Percentiles rank a stretch among this genome's conserved stretches.
phyloP scores from a whole-genome alignment of 129 eudicot species.

The Flaveria linearis region DNA sequence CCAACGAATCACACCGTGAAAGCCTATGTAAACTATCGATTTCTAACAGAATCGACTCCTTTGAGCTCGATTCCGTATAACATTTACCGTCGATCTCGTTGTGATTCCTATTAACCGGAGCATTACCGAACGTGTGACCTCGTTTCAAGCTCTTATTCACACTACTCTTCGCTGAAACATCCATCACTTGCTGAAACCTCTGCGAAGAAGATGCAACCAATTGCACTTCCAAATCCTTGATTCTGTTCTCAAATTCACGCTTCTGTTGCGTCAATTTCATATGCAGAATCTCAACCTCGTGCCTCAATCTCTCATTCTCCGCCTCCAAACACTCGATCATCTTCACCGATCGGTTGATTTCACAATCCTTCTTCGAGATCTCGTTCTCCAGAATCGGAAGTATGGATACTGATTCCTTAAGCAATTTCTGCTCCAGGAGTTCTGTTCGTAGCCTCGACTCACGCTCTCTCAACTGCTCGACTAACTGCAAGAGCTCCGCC shows the following conservation, averaged over 20 bases:
- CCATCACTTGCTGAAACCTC: constrained; percentile 50
- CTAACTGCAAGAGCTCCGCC: constrained; percentile 69
- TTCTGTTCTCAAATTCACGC: constrained; percentile 40
- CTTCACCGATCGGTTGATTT: constrained; percentile 28
- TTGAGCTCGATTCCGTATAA: constrained; percentile 27
- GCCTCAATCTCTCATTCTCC: constrained; percentile 60
- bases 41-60: constrained; percentile 31
- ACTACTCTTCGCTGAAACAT: constrained; percentile 38
- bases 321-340: constrained; percentile 59
- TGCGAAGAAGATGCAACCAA: constrained; percentile 31
- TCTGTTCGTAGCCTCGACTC: constrained; percentile 75
- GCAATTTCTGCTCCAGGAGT: constrained; percentile 69
- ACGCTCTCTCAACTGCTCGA: constrained; percentile 67
- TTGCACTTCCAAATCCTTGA: constrained; percentile 37
- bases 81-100: constrained; percentile 18
- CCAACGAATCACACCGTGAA: constrained; percentile 50
- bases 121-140: constrained; percentile 30
- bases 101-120: constrained; percentile 7
- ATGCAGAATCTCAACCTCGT: constrained; percentile 66
- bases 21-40: constrained; percentile 40
- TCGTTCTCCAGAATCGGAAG: constrained; percentile 68
- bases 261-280: constrained; percentile 48
- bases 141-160: constrained; percentile 48
- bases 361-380: constrained; percentile 51
- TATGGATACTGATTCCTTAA: constrained; percentile 66